phyloP scores from a whole-genome alignment of 2,329 filamentous ascomycete genomes.

The Ophiobolus disseminans region DNA sequence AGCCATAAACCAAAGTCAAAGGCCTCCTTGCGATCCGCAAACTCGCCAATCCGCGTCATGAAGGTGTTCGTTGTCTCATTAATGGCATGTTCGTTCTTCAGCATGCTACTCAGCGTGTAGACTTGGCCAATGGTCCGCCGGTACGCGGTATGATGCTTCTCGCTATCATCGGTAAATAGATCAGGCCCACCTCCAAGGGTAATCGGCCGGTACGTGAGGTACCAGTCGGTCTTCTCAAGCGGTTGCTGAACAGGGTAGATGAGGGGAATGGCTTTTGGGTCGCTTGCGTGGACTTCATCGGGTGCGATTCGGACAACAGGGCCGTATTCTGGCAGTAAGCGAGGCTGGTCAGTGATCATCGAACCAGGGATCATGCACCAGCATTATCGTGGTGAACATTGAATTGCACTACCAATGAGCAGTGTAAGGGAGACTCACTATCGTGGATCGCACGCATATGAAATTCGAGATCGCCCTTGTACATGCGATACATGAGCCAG shows the following conservation, averaged over 20 bases:
- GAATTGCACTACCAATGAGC: no score
- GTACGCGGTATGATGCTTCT: conserved; percentile 18
- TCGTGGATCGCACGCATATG: no score
- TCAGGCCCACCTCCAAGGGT: conserved; percentile 22
- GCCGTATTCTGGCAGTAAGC: conserved; percentile 36
- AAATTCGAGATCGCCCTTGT: no score
- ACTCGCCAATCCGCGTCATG: conserved; percentile 20
- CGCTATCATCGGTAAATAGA: conserved; percentile 17
- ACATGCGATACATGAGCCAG: conserved; percentile 33
- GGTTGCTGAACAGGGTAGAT: conserved; percentile 24
- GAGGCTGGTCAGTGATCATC: conserved; percentile 12
- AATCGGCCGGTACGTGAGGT: conserved; percentile 21
- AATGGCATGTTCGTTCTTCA: conserved; percentile 23
- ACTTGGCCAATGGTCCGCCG: conserved; percentile 16
- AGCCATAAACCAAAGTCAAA: conserved; percentile 27
- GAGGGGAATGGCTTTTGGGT: conserved; percentile 9
- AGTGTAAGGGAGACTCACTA: no score
- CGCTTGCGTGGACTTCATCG: conserved; percentile 41
- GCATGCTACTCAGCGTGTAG: conserved; percentile 18
- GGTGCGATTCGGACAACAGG: conserved; percentile 57
- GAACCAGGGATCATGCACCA: no score
- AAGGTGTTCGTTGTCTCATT: conserved; percentile 16
- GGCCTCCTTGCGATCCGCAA: conserved; percentile 15
- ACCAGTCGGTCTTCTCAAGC: conserved; percentile 27
- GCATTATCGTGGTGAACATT: no score